Base-by-base conservation (phyloP, 371 early-diverging fungal genomes). In the Rhizopus delemar region DNA sequence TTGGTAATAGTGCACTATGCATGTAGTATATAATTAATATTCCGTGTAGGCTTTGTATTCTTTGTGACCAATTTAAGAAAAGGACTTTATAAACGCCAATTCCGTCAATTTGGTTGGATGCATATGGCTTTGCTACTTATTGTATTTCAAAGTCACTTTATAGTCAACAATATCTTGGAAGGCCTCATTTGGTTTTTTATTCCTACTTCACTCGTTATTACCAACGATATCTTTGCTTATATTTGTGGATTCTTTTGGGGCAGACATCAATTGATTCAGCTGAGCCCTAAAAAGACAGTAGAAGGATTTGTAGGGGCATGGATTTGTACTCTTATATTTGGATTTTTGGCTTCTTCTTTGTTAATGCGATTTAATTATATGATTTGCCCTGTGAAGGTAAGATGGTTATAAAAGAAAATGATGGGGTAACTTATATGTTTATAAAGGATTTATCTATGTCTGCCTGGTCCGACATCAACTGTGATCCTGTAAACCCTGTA, bases 231-330 rank as follows among this genome's bases (percentile, higher is more conserved):
- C 36, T 91, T 90, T 68, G 99, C 99, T 12, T 99, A 99, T 72
- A 76, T 98, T 38, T 92, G 91, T 74, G 99, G 98, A 8, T 94
- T 94, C 77, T 92, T 94, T 71, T 91, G 83, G 74, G 99, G 99
- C 4, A 82, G 86, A 52, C 96, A 96, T 8, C 96, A 91, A 8
- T 78, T 99, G 46, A 96, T 96, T 68, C 85, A 87, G 69, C 77
- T 99, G 16, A 93, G 93, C 67, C 99, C 99, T 16, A 99, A 99
- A 72, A 99, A 99, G 86, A 99, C 99, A 6, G 93, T 96, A 72
- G 99, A 99, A 75, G 99, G 99, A 4, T 99, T 98, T 68, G 82
- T 98, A 49, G 99, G 99, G 46, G 99, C 91, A 16, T 87, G 93
- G 58, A 57, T 99, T 45, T 83, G 86, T 62, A 99, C 99, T 0